Evolutionary conservation across 345 rosid species (phyloP).

Genomic region (Eucalyptus cloeziana): DNA sequence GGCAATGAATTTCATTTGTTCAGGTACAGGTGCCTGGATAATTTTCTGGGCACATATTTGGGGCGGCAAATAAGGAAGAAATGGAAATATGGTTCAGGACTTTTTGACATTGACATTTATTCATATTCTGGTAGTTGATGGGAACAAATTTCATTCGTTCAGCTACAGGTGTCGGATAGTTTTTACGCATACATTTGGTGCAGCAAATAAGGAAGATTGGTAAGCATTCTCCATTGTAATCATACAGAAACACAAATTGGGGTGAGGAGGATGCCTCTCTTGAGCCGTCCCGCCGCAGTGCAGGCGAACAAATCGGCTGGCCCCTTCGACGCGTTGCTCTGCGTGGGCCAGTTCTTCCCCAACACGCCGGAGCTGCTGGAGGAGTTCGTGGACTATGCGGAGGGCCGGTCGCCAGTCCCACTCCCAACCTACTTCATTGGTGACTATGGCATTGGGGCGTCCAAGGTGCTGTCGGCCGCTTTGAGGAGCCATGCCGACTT

Average conservation of each 20-base stretch:
- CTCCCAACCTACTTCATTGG: slow-evolving; percentile 84
- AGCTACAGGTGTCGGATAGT: neutral
- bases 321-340: slow-evolving; percentile 71
- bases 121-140: neutral
- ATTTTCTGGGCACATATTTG: too few relatives aligned
- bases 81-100: neutral
- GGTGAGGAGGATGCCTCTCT: neutral
- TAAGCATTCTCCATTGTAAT: neutral
- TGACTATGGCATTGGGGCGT: slow-evolving; percentile 65
- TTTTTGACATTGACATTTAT: neutral
- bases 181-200: neutral
- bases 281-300: neutral
- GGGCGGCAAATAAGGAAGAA: neutral
- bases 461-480: slow-evolving; percentile 41
- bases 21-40: neutral
- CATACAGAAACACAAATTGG: neutral
- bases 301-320: slow-evolving; percentile 82
- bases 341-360: slow-evolving; percentile 87
- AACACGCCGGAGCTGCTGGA: slow-evolving; percentile 43
- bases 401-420: slow-evolving; percentile 56
- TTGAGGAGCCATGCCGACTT: slow-evolving; percentile 39
- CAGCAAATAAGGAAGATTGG: neutral
- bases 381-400: slow-evolving; percentile 46
- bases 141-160: neutral
- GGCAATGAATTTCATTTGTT: neutral